Conservation (phyloP, 257 asterid species). For the Solanum peruvianum region DNA sequence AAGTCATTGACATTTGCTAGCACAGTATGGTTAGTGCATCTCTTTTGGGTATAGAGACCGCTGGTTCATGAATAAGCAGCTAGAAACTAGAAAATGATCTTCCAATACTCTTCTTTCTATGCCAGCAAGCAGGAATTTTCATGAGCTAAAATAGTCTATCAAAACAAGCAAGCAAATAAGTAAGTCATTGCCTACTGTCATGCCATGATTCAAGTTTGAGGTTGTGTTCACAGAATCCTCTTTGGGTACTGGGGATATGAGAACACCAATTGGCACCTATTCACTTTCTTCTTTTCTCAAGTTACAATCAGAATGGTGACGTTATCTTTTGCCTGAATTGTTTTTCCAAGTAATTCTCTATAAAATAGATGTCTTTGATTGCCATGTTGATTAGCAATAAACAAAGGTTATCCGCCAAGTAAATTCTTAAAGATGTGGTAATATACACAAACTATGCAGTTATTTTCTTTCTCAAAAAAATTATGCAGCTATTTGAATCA, state of each 20-base stretch:
- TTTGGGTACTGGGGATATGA: not conserved
- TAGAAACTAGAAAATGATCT: not conserved
- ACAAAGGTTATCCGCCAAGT: not conserved
- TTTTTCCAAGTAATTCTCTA: not conserved
- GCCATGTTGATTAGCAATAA: not conserved
- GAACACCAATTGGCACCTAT: not conserved
- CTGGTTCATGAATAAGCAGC: not conserved
- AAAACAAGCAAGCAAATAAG: not conserved
- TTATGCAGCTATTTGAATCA: not conserved
- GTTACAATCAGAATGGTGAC: not conserved
- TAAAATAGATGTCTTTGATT: not conserved
- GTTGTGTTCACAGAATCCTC: not conserved
- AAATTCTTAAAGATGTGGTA: not conserved
- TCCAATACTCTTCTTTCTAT: not conserved
- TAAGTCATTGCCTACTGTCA: not conserved
- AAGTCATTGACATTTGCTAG: not conserved
- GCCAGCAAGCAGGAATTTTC: not conserved
- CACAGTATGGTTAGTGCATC: not conserved
- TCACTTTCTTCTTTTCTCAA: not conserved
- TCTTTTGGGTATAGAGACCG: not conserved
- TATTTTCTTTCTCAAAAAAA: not conserved
- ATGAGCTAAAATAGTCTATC: not conserved
- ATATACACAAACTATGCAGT: not conserved
- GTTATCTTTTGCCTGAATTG: not conserved
- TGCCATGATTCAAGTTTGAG: not conserved